Evolutionary conservation across 768 basidiomycete species (phyloP), one percentile per base, ranked within the genome.

Genomic region (Inosperma sp.): DNA sequence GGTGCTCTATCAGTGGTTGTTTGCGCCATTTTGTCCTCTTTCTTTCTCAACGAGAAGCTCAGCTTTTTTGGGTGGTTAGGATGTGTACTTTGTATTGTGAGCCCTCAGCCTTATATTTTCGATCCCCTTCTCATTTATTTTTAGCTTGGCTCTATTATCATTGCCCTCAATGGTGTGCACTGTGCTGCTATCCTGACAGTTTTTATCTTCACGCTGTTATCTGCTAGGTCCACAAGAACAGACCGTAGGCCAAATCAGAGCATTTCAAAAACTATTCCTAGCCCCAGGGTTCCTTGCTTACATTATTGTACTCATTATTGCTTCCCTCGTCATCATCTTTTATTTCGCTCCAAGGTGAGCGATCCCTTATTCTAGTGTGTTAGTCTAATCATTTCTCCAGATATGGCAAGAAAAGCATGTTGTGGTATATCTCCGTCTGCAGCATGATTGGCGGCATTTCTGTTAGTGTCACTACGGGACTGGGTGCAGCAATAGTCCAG

Each of bases 1-100:
- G 95, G 95, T 34, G 93, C 95, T 7, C 80, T 99, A 48, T 93
- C 93, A 16, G 96, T 99, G 58, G 96, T 99, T 57, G 77, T 98
- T 56, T 95, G 86, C 66, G 93, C 94, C 43, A 87, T 95, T 27
- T 72, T 97, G 14, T 94, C 94, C 6, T 93, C 91, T 25, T 75
- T 95, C 56, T 90, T 98, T 72, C 85, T 99, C 60, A 83, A 94
- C 41, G 95, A 97, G 67, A 90, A 77, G 48, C 79, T 99, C 36
- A 88, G 85, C 29, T 91, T 97, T 69, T 98, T 99, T 64, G 95
- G 96, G 42, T 97, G 94, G 93, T 75, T 98, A 55, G 95, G 93
- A 16, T 96, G 93, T 67, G 80, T 72, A 13, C 78, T 98, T 14
- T 95, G 92, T 69, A 91, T 98, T 62, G 86, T 93, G 60, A 61